Conservation (phyloP, 345 rosid species). For the Dimocarpus longan region DNA sequence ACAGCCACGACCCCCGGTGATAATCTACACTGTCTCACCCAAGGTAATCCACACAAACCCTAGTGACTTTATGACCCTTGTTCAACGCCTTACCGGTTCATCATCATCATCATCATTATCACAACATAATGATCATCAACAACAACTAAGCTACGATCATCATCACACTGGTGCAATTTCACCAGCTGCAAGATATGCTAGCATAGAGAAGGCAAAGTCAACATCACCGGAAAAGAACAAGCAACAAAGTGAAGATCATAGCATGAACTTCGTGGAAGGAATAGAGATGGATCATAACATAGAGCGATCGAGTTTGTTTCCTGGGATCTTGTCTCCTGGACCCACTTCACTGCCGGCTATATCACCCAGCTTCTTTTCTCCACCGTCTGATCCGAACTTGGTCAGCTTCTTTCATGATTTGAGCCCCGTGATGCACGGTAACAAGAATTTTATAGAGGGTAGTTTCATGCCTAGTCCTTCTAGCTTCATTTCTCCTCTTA, state of each 20-base stretch:
- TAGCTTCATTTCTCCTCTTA: constrained; percentile 41
- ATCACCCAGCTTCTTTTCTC: constrained; percentile 66
- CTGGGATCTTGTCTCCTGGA: constrained; percentile 77
- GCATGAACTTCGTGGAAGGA: background rate
- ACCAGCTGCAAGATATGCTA: constrained; percentile 77
- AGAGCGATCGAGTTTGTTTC: constrained; percentile 46
- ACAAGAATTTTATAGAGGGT: constrained; percentile 52
- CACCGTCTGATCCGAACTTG: constrained; percentile 51
- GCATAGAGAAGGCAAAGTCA: constrained; percentile 54
- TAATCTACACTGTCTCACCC: constrained; percentile 85
- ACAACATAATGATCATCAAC: constrained; percentile 16
- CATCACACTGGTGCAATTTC: constrained; percentile 49
- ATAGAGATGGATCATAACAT: constrained; percentile 9
- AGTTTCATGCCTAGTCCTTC: constrained; percentile 67
- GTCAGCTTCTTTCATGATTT: constrained; percentile 57
- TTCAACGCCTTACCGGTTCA: constrained; percentile 85
- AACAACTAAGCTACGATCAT: no score
- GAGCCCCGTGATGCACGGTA: constrained; percentile 51
- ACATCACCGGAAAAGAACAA: constrained; percentile 35
- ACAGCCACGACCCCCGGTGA: constrained; percentile 60
- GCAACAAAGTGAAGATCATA: constrained; percentile 12
- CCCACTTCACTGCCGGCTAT: constrained; percentile 67
- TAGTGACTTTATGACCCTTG: constrained; percentile 79
- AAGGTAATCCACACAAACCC: constrained; percentile 87
- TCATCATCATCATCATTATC: constrained; percentile 13